Conservation (phyloP, 1,139 yeast genomes). For the Zygosaccharomyces sapae region DNA sequence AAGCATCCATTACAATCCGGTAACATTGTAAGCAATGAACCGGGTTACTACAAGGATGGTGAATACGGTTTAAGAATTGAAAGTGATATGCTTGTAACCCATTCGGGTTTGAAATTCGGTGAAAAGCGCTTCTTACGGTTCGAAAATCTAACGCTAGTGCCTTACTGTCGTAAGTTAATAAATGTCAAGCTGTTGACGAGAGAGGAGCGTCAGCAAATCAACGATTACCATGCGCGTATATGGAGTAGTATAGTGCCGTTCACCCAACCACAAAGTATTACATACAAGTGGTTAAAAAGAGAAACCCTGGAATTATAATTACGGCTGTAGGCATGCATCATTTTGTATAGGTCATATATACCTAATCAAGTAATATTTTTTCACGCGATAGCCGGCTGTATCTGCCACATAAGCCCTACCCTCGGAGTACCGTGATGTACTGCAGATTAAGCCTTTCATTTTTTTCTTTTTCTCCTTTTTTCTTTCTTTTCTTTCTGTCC, state of each 20-base stretch:
- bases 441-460: background rate
- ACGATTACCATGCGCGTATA: conserved; percentile 61
- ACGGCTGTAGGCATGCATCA: background rate
- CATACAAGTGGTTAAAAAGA: conserved; percentile 68
- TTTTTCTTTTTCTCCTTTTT: too few relatives aligned
- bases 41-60: conserved; percentile 92
- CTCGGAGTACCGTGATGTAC: background rate
- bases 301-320: conserved; percentile 45
- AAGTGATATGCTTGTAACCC: conserved; percentile 60
- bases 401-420: background rate
- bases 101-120: conserved; percentile 39
- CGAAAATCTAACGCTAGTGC: conserved; percentile 87
- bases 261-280: conserved; percentile 49
- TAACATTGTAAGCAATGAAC: conserved; percentile 85
- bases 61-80: conserved; percentile 93
- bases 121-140: conserved; percentile 65
- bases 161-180: conserved; percentile 70
- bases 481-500: too few relatives aligned
- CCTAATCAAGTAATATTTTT: background rate
- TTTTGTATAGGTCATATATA: background rate
- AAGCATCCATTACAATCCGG: conserved; percentile 46
- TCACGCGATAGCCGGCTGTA: too few relatives aligned
- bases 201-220: conserved; percentile 65
- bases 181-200: conserved; percentile 52
- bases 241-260: conserved; percentile 52